Conservation (phyloP, 2,329 filamentous ascomycete species). For the Colletotrichum sp. region DNA sequence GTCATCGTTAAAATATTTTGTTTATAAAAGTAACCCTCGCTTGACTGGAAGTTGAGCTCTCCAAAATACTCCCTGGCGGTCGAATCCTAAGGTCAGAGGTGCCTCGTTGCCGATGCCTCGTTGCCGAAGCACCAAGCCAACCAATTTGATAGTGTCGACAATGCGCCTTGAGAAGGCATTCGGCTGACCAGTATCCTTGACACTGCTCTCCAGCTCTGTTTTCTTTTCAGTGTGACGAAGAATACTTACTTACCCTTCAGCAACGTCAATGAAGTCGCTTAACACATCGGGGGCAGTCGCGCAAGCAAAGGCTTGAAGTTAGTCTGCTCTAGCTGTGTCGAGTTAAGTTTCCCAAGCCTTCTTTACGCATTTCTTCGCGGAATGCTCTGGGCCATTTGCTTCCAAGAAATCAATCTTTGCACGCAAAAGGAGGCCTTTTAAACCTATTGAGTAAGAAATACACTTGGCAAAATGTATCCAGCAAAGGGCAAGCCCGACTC, state of each 20-base stretch:
- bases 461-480: accelerated
- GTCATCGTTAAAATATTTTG: not conserved
- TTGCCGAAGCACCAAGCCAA: not conserved
- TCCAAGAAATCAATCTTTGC: accelerated
- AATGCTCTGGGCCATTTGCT: not conserved
- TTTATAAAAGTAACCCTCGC: not conserved
- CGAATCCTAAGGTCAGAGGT: not conserved
- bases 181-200: not conserved
- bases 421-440: not conserved
- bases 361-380: too few species aligned
- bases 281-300: not conserved
- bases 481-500: not conserved
- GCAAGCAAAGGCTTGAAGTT: not conserved
- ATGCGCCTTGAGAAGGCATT: not conserved
- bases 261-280: not conserved
- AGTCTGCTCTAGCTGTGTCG: not conserved
- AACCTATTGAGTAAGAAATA: not conserved
- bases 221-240: not conserved
- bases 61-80: not conserved
- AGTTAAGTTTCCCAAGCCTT: not conserved
- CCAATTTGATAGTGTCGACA: not conserved
- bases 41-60: not conserved
- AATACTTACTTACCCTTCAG: not conserved
- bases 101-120: not conserved
- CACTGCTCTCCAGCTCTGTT: not conserved